phyloP scores from a whole-genome alignment of 768 basidiomycete species.

The Pseudohyphozyma bogoriensis region DNA sequence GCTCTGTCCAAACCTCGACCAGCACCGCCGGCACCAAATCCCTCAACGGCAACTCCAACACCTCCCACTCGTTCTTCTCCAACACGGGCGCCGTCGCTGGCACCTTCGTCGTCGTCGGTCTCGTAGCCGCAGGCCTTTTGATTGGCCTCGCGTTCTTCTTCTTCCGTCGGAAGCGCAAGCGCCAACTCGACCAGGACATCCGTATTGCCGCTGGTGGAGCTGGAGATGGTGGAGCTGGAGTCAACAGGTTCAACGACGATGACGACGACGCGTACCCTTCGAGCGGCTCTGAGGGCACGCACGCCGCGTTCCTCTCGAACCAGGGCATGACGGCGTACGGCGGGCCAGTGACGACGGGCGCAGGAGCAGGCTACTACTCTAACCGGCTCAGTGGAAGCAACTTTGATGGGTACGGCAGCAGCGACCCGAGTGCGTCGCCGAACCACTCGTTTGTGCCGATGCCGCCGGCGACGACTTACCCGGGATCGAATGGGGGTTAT shows the following conservation, averaged over 20 bases:
- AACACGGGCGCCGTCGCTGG: slow-evolving; percentile 64
- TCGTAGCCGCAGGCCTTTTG: slow-evolving; percentile 50
- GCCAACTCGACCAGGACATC: slow-evolving; percentile 37
- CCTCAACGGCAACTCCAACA: slow-evolving; percentile 13
- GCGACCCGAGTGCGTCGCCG: slow-evolving; percentile 9
- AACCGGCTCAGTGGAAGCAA: too few relatives aligned
- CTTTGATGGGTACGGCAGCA: too few relatives aligned
- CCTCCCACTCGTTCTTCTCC: slow-evolving; percentile 54
- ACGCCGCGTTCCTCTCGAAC: background rate
- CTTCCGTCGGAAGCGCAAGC: slow-evolving; percentile 35
- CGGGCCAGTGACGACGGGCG: slow-evolving; percentile 6
- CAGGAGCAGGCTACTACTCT: background rate
- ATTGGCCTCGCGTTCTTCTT: slow-evolving; percentile 44
- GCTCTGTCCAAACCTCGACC: background rate
- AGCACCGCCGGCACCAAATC: background rate
- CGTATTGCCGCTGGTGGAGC: slow-evolving; percentile 32
- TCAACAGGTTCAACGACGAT: slow-evolving; percentile 28
- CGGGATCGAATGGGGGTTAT: too few relatives aligned
- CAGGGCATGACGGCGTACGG: slow-evolving; percentile 12
- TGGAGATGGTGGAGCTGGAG: slow-evolving; percentile 32
- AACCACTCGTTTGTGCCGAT: background rate
- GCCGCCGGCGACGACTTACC: too few relatives aligned
- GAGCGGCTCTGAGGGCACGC: background rate
- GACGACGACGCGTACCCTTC: slow-evolving; percentile 14
- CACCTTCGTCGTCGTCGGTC: slow-evolving; percentile 62